These are phyloP conservation scores for Phragmites australis DNA, from an alignment of 176 grass and related monocot genomes.

Conservation along the genomic window DNA sequence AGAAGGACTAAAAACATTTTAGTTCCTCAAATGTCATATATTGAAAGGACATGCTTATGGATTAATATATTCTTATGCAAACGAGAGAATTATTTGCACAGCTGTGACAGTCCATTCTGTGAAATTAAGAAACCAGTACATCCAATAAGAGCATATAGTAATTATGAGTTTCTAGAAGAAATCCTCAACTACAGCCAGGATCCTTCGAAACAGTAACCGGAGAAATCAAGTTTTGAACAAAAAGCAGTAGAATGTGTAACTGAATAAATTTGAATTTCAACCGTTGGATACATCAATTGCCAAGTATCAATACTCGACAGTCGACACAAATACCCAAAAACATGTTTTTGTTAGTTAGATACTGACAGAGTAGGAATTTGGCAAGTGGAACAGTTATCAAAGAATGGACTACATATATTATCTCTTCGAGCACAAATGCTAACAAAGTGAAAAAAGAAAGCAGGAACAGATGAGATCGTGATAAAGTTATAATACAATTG, in stretches of 20 bases:
- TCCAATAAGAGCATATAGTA: slow-evolving; percentile 8
- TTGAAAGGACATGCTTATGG: slow-evolving; percentile 20
- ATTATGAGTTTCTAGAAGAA: background rate
- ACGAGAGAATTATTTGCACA: background rate
- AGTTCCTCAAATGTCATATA: background rate
- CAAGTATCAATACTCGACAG: background rate
- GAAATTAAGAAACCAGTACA: background rate
- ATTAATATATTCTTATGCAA: slow-evolving; percentile 7
- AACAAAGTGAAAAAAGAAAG: background rate
- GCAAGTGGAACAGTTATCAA: slow-evolving; percentile 23
- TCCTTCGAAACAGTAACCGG: background rate
- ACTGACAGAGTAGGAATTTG: background rate
- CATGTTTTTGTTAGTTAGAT: background rate
- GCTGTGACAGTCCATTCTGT: background rate
- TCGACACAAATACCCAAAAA: background rate
- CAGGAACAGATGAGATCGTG: background rate
- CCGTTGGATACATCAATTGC: background rate
- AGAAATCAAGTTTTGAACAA: slow-evolving; percentile 3
- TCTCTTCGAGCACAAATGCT: background rate
- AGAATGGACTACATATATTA: background rate
- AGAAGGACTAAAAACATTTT: background rate
- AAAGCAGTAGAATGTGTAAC: background rate
- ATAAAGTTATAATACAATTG: background rate
- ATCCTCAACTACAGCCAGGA: background rate
- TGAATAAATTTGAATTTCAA: slow-evolving; percentile 5